Percentiles rank a stretch among this genome's conserved stretches.
These are phyloP conservation scores for Coemansia sp. DNA, from an alignment of 192 early-diverging fungal genomes.

Conservation along the genomic window DNA sequence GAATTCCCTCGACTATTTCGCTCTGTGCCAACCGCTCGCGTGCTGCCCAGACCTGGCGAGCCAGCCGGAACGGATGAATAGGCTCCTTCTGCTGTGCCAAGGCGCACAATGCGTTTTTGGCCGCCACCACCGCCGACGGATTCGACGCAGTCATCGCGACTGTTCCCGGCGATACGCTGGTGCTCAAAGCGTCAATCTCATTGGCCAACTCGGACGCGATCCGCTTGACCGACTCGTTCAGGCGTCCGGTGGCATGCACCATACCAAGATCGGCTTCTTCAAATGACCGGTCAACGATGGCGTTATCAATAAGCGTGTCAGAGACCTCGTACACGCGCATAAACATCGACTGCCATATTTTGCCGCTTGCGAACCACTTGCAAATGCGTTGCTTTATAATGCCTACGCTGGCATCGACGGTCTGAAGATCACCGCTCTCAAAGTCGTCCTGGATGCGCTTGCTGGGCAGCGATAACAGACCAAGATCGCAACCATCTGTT, in stretches of 20 bases:
- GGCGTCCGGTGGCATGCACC: conserved; percentile 44
- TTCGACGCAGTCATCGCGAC: neutral
- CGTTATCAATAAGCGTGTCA: conserved; percentile 29
- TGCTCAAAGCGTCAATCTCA: conserved; percentile 5
- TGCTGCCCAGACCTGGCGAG: conserved; percentile 33
- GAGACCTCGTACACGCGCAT: conserved; percentile 46
- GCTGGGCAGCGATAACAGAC: conserved; percentile 21
- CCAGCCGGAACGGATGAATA: conserved; percentile 28
- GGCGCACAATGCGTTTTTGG: conserved; percentile 18
- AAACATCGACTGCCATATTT: conserved; percentile 34
- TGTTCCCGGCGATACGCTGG: neutral
- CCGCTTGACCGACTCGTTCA: conserved; percentile 25
- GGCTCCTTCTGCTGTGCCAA: conserved; percentile 25
- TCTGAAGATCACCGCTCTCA: conserved; percentile 21
- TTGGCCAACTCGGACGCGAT: conserved; percentile 15
- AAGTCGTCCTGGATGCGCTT: conserved; percentile 29
- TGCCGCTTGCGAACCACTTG: conserved; percentile 35
- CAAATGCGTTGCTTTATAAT: conserved; percentile 25
- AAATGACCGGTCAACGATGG: conserved; percentile 34
- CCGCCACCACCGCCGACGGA: conserved; percentile 12
- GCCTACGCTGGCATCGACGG: conserved; percentile 34
- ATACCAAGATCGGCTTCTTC: conserved; percentile 47
- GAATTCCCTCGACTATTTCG: conserved; percentile 24
- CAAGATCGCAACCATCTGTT: neutral
- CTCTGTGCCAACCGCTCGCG: conserved; percentile 20